Evolutionary conservation across 345 rosid species (phyloP).

Genomic region (Salix purpurea): DNA sequence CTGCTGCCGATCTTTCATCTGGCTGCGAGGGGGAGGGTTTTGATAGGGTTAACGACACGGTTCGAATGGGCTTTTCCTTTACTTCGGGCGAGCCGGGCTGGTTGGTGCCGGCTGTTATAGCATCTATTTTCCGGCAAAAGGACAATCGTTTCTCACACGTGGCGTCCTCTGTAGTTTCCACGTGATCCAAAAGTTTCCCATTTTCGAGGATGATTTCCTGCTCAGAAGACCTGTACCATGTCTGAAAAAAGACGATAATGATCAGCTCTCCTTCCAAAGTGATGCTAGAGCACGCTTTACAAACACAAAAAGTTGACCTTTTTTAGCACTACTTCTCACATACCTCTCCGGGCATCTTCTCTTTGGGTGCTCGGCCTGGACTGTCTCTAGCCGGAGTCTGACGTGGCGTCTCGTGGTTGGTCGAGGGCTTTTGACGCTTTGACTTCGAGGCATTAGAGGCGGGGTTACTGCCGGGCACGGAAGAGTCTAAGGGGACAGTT

Average conservation of each 20-base stretch:
- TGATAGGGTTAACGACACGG: constrained; percentile 5
- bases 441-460: constrained; percentile 12
- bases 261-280: not conserved
- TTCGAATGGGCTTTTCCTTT: constrained; percentile 15
- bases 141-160: constrained; percentile 19
- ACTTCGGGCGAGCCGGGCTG: constrained; percentile 31
- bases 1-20: not conserved
- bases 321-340: not conserved
- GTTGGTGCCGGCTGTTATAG: constrained; percentile 21
- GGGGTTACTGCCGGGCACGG: constrained; percentile 11
- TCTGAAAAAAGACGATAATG: constrained; percentile 22
- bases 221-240: constrained; percentile 12
- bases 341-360: not conserved
- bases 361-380: not conserved
- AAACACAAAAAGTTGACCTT: not conserved
- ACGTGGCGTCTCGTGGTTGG: not conserved
- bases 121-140: constrained; percentile 19
- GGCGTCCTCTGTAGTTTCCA: constrained; percentile 10
- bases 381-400: not conserved
- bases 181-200: constrained; percentile 13
- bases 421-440: constrained; percentile 9
- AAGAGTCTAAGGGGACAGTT: constrained; percentile 41
- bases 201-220: constrained; percentile 24
- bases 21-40: not conserved
- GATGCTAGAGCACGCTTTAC: not conserved